Base-by-base conservation (phyloP, 371 early-diverging fungal species). In the Mortierella sp. region DNA sequence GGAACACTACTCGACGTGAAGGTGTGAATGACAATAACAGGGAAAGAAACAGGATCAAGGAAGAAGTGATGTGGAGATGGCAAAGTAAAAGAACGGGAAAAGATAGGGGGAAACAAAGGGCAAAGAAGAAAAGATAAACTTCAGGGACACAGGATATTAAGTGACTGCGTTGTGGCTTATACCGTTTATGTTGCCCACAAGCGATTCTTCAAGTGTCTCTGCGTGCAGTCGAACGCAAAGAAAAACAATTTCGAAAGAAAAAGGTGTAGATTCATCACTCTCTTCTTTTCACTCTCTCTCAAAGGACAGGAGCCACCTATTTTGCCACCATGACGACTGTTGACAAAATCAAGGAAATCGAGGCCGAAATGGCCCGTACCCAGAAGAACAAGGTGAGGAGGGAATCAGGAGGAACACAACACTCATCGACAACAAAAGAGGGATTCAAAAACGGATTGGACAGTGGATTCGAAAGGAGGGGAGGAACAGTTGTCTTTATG, bases 321-420 rank as follows among this genome's bases (percentile, higher is more conserved):
- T 61, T 16, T 37, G 19, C 52, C 78, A 87, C 61, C 77, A 91
- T 91, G 91, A 89, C 90, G 64, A 87, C 85, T 40, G 88, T 88
- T 24, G 91, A 95, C 63, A 93, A 94, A 87, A 95, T 95, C 90
- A 93, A 94, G 88, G 94, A 95, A 86, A 94, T 96, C 87, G 95
- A 95, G 91, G 88, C 87, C 89, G 94, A 93, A 88, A 96, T 97
- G 95, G 96, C 97, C 74, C 90, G 94, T 45, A 98, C 97, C 63
- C 98, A 98, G 85, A 96, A 95, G 88, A 97, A 98, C 89, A 97
- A 97, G 90, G 84, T 83, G 66, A n/a, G 53, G 2, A 67, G 3
- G 5, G 45, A n/a, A 44, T 47, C 48, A 52, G 2, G 52, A 55
- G 43, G 37, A 11, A n/a, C 11, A 9, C 53, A 37, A 29, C 24